phyloP scores from a whole-genome alignment of 164 flowering plant genomes.

The Dillenia suffruticosa region DNA sequence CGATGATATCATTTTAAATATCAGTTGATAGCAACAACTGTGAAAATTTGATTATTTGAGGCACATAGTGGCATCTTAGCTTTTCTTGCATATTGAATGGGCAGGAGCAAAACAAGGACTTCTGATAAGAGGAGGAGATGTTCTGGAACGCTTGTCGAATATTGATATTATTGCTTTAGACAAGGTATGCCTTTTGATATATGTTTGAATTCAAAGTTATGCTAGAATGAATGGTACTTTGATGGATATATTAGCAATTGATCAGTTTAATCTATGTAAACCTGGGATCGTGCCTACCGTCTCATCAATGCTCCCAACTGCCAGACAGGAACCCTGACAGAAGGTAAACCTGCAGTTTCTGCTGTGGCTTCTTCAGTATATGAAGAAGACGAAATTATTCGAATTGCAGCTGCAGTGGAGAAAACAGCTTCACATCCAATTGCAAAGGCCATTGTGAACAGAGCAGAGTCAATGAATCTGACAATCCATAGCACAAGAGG shows the following conservation, averaged over 20 bases:
- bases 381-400: constrained; percentile 66
- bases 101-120: constrained; percentile 95
- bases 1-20: no score
- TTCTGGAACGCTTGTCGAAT: constrained; percentile 80
- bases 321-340: constrained; percentile 97
- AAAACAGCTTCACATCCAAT: constrained; percentile 91
- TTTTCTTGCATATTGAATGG: constrained; percentile 10
- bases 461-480: constrained; percentile 71
- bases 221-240: no score
- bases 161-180: constrained; percentile 72
- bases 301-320: constrained; percentile 12
- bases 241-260: no score
- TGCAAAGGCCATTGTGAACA: constrained; percentile 73
- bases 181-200: constrained; percentile 43
- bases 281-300: background rate
- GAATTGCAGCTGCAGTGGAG: constrained; percentile 93
- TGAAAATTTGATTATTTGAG: no score
- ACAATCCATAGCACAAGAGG: constrained; percentile 67
- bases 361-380: constrained; percentile 57
- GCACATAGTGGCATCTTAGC: background rate
- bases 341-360: constrained; percentile 87
- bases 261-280: no score
- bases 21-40: no score
- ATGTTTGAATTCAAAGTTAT: no score
- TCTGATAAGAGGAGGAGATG: constrained; percentile 96